Conservation (phyloP, 495 filamentous ascomycete species). For the Hypoxylon fragiforme region DNA sequence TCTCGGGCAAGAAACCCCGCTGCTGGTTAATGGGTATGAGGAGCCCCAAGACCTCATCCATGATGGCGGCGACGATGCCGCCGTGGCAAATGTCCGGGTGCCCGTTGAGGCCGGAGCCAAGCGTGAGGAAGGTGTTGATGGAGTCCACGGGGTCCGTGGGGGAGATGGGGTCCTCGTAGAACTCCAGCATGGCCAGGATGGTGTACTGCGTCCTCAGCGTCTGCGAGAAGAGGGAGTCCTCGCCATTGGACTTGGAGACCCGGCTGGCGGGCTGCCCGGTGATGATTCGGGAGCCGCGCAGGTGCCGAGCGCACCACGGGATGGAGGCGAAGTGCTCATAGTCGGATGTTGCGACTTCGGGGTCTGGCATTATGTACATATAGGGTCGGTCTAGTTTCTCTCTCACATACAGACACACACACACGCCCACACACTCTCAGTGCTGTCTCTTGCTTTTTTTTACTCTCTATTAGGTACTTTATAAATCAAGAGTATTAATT, state of each 20-base stretch:
- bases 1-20: conserved; percentile 24
- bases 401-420: too few relatives aligned
- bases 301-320: conserved; percentile 60
- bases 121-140: conserved; percentile 50
- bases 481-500: background rate
- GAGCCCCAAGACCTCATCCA: conserved; percentile 58
- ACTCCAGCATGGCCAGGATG: conserved; percentile 52
- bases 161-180: conserved; percentile 44
- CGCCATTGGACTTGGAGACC: conserved; percentile 43
- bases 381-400: background rate
- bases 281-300: conserved; percentile 45
- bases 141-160: conserved; percentile 42
- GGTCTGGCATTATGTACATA: background rate
- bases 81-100: conserved; percentile 62
- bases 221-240: conserved; percentile 59
- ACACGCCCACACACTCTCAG: background rate
- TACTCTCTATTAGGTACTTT: too few relatives aligned
- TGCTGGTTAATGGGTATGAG: conserved; percentile 52
- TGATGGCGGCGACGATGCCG: conserved; percentile 60
- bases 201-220: conserved; percentile 58
- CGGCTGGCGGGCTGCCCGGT: conserved; percentile 47
- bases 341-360: conserved; percentile 31
- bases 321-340: conserved; percentile 54
- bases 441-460: too few relatives aligned
- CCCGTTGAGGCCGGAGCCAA: conserved; percentile 62